phyloP scores from a whole-genome alignment of 1,284 basidiomycete genomes.

The Microbotryum violaceum region DNA sequence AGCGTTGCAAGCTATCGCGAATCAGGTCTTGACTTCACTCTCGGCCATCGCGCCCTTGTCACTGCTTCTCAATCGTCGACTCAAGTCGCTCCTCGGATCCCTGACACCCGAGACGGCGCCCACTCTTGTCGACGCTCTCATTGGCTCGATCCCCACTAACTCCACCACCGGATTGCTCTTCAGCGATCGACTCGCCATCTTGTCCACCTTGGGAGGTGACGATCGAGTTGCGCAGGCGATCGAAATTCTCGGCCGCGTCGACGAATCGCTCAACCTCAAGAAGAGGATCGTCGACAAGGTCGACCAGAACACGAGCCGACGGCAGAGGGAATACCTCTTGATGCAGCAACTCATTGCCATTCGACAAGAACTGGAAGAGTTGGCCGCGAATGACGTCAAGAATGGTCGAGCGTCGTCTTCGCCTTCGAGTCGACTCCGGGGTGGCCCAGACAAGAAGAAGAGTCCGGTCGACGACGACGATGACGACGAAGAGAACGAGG shows the following conservation, averaged over 20 bases:
- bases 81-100: constrained; percentile 8
- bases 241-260: constrained; percentile 12
- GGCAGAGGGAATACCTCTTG: constrained; percentile 27
- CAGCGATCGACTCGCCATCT: constrained; percentile 22
- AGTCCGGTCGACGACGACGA: constrained; percentile 2
- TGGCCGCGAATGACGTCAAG: constrained; percentile 19
- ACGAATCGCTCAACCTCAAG: constrained; percentile 16
- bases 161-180: constrained; percentile 10
- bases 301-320: constrained; percentile 13
- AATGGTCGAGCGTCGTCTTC: background rate
- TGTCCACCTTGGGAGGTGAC: constrained; percentile 6
- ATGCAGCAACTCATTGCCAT: constrained; percentile 31
- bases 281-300: constrained; percentile 23
- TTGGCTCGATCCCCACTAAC: constrained; percentile 17
- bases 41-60: constrained; percentile 10
- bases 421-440: too few species aligned
- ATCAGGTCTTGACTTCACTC: constrained; percentile 10
- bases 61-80: constrained; percentile 9
- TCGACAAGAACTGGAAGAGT: constrained; percentile 32
- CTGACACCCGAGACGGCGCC: constrained; percentile 9
- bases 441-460: background rate
- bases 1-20: constrained; percentile 5
- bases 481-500: constrained; percentile 31
- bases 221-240: constrained; percentile 20
- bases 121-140: constrained; percentile 20